Conservation (phyloP, 768 basidiomycete genomes). For the Macrolepiota dolichaula region DNA sequence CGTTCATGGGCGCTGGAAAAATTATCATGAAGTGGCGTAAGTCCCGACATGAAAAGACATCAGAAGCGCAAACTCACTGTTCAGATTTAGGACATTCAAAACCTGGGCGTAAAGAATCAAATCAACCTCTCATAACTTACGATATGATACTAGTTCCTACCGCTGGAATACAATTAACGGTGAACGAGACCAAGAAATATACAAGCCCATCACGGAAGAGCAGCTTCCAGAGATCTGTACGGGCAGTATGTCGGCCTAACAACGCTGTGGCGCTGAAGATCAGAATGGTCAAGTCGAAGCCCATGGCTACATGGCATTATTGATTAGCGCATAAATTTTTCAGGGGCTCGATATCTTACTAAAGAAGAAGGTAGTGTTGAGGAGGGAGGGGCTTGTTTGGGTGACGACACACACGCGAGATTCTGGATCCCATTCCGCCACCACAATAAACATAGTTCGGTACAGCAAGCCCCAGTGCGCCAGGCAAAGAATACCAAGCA, state of each 20-base stretch:
- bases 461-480: conserved; percentile 67
- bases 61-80: conserved; percentile 37
- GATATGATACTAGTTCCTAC: conserved; percentile 32
- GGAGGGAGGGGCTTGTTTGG: conserved; percentile 49
- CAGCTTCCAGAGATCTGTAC: conserved; percentile 63
- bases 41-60: neutral
- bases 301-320: conserved; percentile 49
- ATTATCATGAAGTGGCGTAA: conserved; percentile 12
- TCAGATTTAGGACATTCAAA: conserved; percentile 56
- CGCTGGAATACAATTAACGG: conserved; percentile 65
- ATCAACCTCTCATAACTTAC: neutral
- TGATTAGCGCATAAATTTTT: neutral
- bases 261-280: conserved; percentile 53
- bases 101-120: conserved; percentile 28
- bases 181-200: conserved; percentile 64
- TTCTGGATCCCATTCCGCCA: conserved; percentile 47
- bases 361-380: conserved; percentile 67
- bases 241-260: conserved; percentile 44
- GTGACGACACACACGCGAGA: conserved; percentile 44
- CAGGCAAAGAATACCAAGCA: conserved; percentile 51
- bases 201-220: conserved; percentile 74
- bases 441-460: conserved; percentile 67
- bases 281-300: conserved; percentile 61
- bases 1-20: conserved; percentile 53
- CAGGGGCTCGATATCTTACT: conserved; percentile 41